Conservation (phyloP, 805 yeast genomes). For the Diddensiella caesifluorescens region DNA sequence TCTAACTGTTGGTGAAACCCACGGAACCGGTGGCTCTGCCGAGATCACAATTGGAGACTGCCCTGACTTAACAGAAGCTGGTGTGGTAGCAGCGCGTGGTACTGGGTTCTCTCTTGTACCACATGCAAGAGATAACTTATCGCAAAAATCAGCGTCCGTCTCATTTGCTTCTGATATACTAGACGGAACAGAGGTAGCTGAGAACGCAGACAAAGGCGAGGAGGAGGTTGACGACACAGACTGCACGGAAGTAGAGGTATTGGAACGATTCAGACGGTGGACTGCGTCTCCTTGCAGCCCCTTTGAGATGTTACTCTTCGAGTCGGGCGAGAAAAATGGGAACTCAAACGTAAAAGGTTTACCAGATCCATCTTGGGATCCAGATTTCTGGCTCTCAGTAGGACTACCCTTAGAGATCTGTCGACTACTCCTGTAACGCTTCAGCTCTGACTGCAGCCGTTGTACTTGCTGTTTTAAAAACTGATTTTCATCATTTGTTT, state of each 20-base stretch:
- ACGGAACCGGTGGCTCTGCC: constrained; percentile 12
- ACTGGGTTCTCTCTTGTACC: constrained; percentile 65
- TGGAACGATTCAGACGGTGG: neutral
- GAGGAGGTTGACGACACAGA: neutral
- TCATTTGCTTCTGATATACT: constrained; percentile 2
- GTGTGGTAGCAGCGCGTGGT: constrained; percentile 38
- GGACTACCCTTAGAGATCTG: neutral
- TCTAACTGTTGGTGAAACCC: constrained; percentile 15
- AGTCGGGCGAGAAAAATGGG: constrained; percentile 41
- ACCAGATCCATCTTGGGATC: constrained; percentile 2
- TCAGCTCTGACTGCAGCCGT: constrained; percentile 64
- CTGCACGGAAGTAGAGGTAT: neutral
- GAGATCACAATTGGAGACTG: constrained; percentile 18
- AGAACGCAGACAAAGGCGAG: constrained; percentile 7
- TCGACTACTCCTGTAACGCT: constrained; percentile 37
- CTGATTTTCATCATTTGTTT: constrained; percentile 66
- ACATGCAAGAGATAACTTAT: constrained; percentile 71
- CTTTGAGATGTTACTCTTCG: constrained; percentile 2
- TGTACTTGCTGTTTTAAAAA: constrained; percentile 72
- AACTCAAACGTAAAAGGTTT: constrained; percentile 46
- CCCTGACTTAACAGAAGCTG: constrained; percentile 3
- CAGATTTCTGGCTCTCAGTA: constrained; percentile 1
- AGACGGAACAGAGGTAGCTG: neutral
- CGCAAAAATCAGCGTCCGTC: constrained; percentile 69
- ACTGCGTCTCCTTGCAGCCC: too few species aligned